Percentiles rank a stretch among this genome's conserved stretches.
Evolutionary conservation across 345 rosid species (phyloP).

Genomic region (Cardamine chenopodiifolia): DNA sequence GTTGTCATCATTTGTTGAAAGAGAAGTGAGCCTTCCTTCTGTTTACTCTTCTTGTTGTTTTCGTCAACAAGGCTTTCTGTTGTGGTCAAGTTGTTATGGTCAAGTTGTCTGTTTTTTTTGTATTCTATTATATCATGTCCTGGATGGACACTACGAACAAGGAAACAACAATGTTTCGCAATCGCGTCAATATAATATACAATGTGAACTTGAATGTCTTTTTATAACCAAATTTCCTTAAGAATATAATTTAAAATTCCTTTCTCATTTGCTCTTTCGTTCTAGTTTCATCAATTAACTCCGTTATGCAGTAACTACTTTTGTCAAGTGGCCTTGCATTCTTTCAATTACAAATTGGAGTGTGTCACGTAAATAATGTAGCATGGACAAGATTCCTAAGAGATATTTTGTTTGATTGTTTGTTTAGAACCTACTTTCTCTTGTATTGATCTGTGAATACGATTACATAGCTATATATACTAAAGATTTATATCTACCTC

Average conservation of each 20-base stretch:
- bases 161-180: background rate
- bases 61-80: background rate
- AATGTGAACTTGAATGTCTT: background rate
- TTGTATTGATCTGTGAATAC: too few relatives aligned
- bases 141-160: background rate
- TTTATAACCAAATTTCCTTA: background rate
- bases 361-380: background rate
- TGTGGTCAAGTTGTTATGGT: conserved; percentile 8
- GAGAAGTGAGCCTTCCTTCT: background rate
- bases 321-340: conserved; percentile 2
- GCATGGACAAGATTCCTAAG: background rate
- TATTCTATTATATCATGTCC: background rate
- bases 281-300: conserved; percentile 1
- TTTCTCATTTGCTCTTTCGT: background rate
- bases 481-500: too few relatives aligned
- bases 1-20: background rate
- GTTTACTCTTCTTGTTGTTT: background rate
- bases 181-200: background rate
- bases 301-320: background rate
- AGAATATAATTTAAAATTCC: too few relatives aligned
- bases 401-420: background rate
- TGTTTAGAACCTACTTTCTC: too few relatives aligned
- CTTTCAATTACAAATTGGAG: conserved; percentile 14
- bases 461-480: too few relatives aligned
- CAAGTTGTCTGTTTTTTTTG: background rate